Evolutionary conservation across 2,329 filamentous ascomycete species (phyloP).

Genomic region (Alternaria viburni): DNA sequence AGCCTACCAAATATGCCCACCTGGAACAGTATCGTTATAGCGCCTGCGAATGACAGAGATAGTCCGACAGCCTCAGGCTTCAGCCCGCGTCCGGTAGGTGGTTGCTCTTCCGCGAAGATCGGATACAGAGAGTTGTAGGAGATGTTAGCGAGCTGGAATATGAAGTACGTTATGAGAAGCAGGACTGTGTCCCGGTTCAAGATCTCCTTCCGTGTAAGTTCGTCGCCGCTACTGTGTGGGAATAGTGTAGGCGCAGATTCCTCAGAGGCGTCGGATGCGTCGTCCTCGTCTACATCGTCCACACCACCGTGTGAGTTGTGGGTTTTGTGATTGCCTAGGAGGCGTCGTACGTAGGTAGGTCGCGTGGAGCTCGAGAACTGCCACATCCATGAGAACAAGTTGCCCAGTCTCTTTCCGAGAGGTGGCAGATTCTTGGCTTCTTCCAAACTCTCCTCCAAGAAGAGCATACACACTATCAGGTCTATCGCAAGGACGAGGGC

Average conservation of each 20-base stretch:
- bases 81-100: constrained; percentile 78
- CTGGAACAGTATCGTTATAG: constrained; percentile 89
- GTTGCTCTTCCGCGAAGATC: constrained; percentile 79
- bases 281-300: constrained; percentile 53
- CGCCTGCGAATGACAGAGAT: constrained; percentile 81
- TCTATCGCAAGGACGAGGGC: constrained; percentile 75
- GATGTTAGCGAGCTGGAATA: constrained; percentile 93
- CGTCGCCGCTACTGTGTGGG: constrained; percentile 48
- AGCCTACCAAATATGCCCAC: constrained; percentile 81
- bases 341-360: constrained; percentile 64
- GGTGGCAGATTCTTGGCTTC: constrained; percentile 67
- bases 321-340: constrained; percentile 34
- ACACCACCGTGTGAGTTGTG: constrained; percentile 43
- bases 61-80: constrained; percentile 82
- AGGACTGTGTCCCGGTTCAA: constrained; percentile 82
- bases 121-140: constrained; percentile 95
- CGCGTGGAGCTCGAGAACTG: constrained; percentile 66
- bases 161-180: constrained; percentile 82
- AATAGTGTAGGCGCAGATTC: constrained; percentile 49
- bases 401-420: constrained; percentile 63
- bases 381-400: constrained; percentile 72
- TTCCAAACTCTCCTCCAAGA: constrained; percentile 85
- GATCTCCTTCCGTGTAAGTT: constrained; percentile 64
- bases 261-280: constrained; percentile 45
- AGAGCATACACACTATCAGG: constrained; percentile 75